Evolutionary conservation across 2,329 filamentous ascomycete species (phyloP).

Genomic region (Chaetomium sp.): DNA sequence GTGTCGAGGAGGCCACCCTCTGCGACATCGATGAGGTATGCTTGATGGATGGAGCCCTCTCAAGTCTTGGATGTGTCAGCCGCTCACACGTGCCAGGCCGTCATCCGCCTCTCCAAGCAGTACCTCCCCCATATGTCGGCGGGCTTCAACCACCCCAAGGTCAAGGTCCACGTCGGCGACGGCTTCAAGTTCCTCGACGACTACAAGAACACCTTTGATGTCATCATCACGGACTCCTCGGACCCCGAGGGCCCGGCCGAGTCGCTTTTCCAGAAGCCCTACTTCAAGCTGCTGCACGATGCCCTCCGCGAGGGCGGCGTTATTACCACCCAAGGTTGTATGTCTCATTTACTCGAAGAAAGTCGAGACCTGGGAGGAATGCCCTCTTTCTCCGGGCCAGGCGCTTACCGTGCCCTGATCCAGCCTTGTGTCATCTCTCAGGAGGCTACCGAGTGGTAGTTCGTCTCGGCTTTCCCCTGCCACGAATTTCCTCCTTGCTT

Average conservation of each 20-base stretch:
- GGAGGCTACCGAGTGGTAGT: constrained; percentile 37
- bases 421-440: constrained; percentile 28
- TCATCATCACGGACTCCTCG: constrained; percentile 98
- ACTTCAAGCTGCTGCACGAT: constrained; percentile 90
- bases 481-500: constrained; percentile 26
- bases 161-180: constrained; percentile 89
- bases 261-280: constrained; percentile 96
- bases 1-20: constrained; percentile 91
- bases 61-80: not conserved
- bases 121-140: constrained; percentile 93
- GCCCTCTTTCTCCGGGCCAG: constrained; percentile 31
- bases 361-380: constrained; percentile 36
- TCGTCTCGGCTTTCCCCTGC: constrained; percentile 33
- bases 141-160: constrained; percentile 91
- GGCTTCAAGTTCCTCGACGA: constrained; percentile 98
- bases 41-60: constrained; percentile 26
- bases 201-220: constrained; percentile 96
- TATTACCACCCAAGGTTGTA: constrained; percentile 99
- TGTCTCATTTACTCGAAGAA: constrained; percentile 67
- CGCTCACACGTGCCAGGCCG: constrained; percentile 59
- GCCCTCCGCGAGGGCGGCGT: constrained; percentile 94
- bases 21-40: constrained; percentile 95
- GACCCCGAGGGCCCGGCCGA: constrained; percentile 97
- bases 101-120: constrained; percentile 97
- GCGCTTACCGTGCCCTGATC: constrained; percentile 41